Base-by-base conservation (phyloP, 768 basidiomycete genomes). In the Trametes cingulata region DNA sequence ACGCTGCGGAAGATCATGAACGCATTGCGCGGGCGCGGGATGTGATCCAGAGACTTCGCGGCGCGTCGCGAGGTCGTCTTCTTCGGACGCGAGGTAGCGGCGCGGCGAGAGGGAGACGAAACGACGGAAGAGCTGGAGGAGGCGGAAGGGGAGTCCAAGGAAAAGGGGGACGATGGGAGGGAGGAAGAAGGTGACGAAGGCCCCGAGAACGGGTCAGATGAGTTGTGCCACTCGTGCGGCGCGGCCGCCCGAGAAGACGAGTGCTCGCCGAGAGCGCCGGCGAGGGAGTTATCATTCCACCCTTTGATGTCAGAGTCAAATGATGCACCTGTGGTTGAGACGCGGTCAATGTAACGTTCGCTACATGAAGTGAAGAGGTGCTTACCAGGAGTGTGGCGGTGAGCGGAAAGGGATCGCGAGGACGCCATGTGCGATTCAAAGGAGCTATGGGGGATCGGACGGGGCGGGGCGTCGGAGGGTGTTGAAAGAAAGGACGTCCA, bases 1-100 rank as follows among this genome's bases (percentile, higher is more conserved):
- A 84, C 80, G 67, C 85, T 86, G 25, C 87, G 84, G 74, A 87
- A 89, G 53, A 89, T 80, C 69, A 89, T 86, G 73, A 89, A 89
- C 46, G 84, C 77, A 59, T 89, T 89, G 1, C 82, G 78, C 6
- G 88, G 88, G 7, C 88, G 82, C 20, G 85, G 83, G 40, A 88
- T 78, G 78, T 81, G 82, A 25, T 71, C 73, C 0, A 85, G 81
- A 50, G 84, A 80, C n/a, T 77, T 66, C 37, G 41, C 52, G 19
- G 17, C 46, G 20, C 56, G 56, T 17, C 56, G 57, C 3, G 61
- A 54, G 22, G 19, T 20, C 6, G 52, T 37, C 19, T 49, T 50
- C 60, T 54, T 55, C 10, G 17, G 19, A 33, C 41, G 29, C 1
- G 48, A 41, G 13, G 47, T 50, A 37, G 48, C 47, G 33, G 56